Percentiles rank a stretch among this genome's conserved stretches.
Evolutionary conservation across 306 rosid genomes (phyloP).

Genomic region (Cucumis melo): DNA sequence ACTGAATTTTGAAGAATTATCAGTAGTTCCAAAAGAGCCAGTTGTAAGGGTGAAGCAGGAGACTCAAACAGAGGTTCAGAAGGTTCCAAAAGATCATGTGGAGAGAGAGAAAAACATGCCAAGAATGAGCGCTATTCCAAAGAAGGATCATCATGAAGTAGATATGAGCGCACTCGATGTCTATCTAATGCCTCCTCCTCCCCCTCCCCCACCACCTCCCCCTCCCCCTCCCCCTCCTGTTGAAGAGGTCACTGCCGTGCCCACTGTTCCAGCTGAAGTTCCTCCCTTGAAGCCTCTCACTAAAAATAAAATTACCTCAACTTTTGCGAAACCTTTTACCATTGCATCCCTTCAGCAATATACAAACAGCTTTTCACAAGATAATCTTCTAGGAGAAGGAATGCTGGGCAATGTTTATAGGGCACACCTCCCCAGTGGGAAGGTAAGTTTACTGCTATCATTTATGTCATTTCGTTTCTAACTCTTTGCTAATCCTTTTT

Average conservation of each 20-base stretch:
- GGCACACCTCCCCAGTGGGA: constrained; percentile 87
- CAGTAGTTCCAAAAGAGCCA: constrained; percentile 37
- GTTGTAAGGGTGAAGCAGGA: constrained; percentile 38
- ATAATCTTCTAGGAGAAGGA: constrained; percentile 76
- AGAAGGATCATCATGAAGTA: constrained; percentile 33
- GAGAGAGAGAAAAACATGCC: constrained; percentile 34
- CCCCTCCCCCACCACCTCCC: constrained; percentile 30
- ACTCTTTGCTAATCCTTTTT: neutral
- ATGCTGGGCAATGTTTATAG: constrained; percentile 83
- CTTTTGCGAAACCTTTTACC: constrained; percentile 52
- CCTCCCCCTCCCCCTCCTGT: constrained; percentile 34
- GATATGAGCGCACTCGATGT: constrained; percentile 32
- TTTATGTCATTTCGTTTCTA: constrained; percentile 8
- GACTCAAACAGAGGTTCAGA: constrained; percentile 30
- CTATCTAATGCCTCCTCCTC: constrained; percentile 37
- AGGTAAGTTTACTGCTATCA: constrained; percentile 39
- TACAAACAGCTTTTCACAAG: constrained; percentile 89
- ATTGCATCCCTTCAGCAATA: constrained; percentile 91
- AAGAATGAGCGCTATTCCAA: constrained; percentile 30
- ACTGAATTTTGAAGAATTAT: constrained; percentile 1
- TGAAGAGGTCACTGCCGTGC: constrained; percentile 51
- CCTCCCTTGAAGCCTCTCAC: constrained; percentile 27
- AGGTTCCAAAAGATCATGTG: constrained; percentile 33
- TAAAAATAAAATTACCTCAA: constrained; percentile 21
- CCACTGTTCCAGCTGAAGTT: constrained; percentile 23